A percentile compares a stretch with the other conserved stretches of the same genome.
Evolutionary conservation across 2,329 filamentous ascomycete species (phyloP).

Genomic region (Anisogramma anomala): DNA sequence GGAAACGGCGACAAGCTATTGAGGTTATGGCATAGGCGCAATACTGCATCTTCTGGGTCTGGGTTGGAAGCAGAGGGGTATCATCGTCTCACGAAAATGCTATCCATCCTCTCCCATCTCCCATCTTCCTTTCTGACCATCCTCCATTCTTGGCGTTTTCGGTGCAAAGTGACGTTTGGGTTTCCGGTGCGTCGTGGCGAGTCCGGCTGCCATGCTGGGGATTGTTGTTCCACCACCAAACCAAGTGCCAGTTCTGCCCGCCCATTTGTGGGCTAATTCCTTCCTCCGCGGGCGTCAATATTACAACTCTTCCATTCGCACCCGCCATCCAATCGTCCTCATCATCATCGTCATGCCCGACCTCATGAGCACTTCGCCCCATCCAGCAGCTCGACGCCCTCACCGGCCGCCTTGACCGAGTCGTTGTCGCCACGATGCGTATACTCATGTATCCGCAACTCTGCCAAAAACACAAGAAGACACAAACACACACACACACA

Average conservation of each 20-base stretch:
- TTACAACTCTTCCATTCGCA: too few species aligned
- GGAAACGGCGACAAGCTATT: neutral
- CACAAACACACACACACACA: too few species aligned
- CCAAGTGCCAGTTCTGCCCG: too few species aligned
- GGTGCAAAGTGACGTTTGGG: neutral
- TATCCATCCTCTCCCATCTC: slow-evolving; percentile 9
- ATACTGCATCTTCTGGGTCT: neutral
- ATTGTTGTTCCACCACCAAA: too few species aligned
- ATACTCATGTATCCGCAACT: slow-evolving; percentile 76
- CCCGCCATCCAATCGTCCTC: too few species aligned
- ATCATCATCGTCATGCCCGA: too few species aligned
- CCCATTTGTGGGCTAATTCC: too few species aligned
- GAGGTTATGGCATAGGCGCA: slow-evolving; percentile 2
- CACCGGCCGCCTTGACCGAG: slow-evolving; percentile 56
- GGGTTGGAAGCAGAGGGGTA: slow-evolving; percentile 19
- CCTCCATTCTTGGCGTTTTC: neutral
- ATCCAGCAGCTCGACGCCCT: slow-evolving; percentile 24
- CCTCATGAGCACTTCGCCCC: slow-evolving; percentile 14
- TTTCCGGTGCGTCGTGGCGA: too few species aligned
- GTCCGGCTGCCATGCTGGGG: too few species aligned
- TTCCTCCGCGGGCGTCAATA: too few species aligned
- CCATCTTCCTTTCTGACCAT: neutral
- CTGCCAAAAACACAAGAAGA: too few species aligned
- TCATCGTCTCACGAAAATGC: slow-evolving; percentile 19
- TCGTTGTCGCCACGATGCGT: slow-evolving; percentile 93